phyloP scores from a whole-genome alignment of 352 stramenopile genomes.

The Pythium biforme region DNA sequence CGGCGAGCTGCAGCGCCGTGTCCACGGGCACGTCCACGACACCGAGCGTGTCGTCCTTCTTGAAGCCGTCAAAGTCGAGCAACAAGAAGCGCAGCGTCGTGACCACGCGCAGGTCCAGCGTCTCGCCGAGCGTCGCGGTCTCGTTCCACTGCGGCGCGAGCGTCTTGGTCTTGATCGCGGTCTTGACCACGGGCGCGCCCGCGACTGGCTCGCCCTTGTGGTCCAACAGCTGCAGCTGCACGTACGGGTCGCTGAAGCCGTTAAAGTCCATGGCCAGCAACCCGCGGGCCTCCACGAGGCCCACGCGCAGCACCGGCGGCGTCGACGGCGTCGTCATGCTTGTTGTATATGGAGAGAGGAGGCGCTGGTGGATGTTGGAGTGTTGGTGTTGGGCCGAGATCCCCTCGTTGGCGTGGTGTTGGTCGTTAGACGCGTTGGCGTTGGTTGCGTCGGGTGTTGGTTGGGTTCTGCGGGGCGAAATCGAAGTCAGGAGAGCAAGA shows the following conservation, averaged over 20 bases:
- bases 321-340: slow-evolving; percentile 5
- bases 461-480: not conserved
- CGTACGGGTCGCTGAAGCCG: slow-evolving; percentile 74
- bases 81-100: slow-evolving; percentile 62
- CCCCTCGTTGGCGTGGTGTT: no score
- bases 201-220: slow-evolving; percentile 40
- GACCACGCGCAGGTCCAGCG: slow-evolving; percentile 57
- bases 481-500: not conserved
- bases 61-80: slow-evolving; percentile 58
- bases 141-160: slow-evolving; percentile 54
- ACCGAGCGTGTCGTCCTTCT: slow-evolving; percentile 60
- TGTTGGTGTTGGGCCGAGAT: no score
- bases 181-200: slow-evolving; percentile 42
- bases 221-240: slow-evolving; percentile 55
- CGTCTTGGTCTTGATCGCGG: slow-evolving; percentile 52
- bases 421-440: not conserved
- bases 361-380: not conserved
- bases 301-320: slow-evolving; percentile 31
- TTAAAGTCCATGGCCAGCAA: slow-evolving; percentile 66
- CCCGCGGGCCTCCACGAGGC: slow-evolving; percentile 50
- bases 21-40: slow-evolving; percentile 69
- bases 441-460: not conserved
- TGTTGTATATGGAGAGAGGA: no score
- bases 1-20: slow-evolving; percentile 30
- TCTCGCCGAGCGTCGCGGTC: slow-evolving; percentile 42